Conservation (phyloP, 1,284 basidiomycete species). For the Psilocybe mexicana region DNA sequence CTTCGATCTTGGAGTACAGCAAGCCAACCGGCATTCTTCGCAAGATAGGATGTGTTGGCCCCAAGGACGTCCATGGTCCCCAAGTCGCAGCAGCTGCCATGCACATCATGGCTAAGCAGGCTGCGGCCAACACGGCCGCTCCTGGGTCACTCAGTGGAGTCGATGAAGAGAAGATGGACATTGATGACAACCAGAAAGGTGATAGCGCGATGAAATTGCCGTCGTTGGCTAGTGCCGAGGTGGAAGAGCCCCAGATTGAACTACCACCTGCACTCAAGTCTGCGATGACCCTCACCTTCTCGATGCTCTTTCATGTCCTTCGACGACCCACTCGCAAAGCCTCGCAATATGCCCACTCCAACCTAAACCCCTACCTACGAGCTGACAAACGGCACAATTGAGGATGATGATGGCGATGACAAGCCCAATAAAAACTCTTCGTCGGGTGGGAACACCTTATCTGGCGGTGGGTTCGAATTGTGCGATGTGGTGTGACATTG, state of each 20-base stretch:
- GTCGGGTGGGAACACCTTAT: constrained; percentile 20
- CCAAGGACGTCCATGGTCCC: constrained; percentile 35
- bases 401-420: constrained; percentile 67
- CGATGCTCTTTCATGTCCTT: constrained; percentile 75
- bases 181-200: constrained; percentile 50
- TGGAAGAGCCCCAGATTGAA: constrained; percentile 31
- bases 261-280: constrained; percentile 67
- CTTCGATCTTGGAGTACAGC: constrained; percentile 87
- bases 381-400: constrained; percentile 76
- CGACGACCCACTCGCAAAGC: constrained; percentile 62
- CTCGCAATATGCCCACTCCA: constrained; percentile 54
- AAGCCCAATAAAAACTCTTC: constrained; percentile 22
- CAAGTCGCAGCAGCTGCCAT: constrained; percentile 37
- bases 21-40: constrained; percentile 72
- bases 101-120: constrained; percentile 48
- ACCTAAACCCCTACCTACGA: constrained; percentile 84
- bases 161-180: constrained; percentile 68
- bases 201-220: constrained; percentile 21
- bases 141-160: constrained; percentile 31
- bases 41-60: constrained; percentile 49
- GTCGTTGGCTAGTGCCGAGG: constrained; percentile 14
- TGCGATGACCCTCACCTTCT: constrained; percentile 80
- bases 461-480: constrained; percentile 74
- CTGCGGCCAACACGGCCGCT: constrained; percentile 20
- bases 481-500: constrained; percentile 72